These are phyloP conservation scores for Austroboletus eburneus DNA, from an alignment of 768 basidiomycete genomes.

Conservation along the genomic window DNA sequence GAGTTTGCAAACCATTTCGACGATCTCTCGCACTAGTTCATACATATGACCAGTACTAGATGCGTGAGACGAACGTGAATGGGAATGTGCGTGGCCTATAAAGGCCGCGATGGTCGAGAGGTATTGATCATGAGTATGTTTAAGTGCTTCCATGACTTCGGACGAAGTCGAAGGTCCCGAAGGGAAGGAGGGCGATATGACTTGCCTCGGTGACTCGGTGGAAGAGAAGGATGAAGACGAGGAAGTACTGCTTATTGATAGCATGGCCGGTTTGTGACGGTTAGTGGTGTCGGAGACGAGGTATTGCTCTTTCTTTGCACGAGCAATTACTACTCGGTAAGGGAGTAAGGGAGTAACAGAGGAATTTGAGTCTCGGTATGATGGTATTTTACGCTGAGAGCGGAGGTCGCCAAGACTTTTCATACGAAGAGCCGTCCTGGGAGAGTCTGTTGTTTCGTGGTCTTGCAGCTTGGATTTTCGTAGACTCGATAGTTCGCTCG, in stretches of 20 bases:
- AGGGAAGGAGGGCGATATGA: slow-evolving; percentile 56
- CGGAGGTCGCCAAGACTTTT: slow-evolving; percentile 55
- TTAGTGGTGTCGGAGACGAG: slow-evolving; percentile 33
- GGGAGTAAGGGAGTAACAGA: slow-evolving; percentile 34
- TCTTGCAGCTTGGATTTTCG: slow-evolving; percentile 27
- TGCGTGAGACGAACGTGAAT: slow-evolving; percentile 85
- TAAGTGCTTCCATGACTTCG: slow-evolving; percentile 72
- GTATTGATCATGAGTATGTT: slow-evolving; percentile 84
- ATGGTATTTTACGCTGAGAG: slow-evolving; percentile 25
- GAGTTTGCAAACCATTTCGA: slow-evolving; percentile 89
- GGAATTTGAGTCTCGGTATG: slow-evolving; percentile 37
- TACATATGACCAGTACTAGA: slow-evolving; percentile 92
- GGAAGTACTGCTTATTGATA: slow-evolving; percentile 67
- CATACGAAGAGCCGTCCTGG: slow-evolving; percentile 38
- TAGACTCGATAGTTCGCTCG: slow-evolving; percentile 27
- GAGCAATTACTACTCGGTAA: slow-evolving; percentile 23
- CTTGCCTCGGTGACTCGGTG: slow-evolving; percentile 45
- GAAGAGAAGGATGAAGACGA: slow-evolving; percentile 71
- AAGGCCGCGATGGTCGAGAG: slow-evolving; percentile 95
- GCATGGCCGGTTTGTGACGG: slow-evolving; percentile 40
- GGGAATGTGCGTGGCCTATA: slow-evolving; percentile 94
- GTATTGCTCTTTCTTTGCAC: slow-evolving; percentile 39
- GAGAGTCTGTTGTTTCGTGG: slow-evolving; percentile 16
- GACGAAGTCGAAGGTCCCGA: slow-evolving; percentile 64
- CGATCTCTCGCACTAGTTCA: slow-evolving; percentile 91